These are phyloP conservation scores for Solanum pimpinellifolium DNA, from an alignment of 257 asterid genomes.

Conservation along the genomic window DNA sequence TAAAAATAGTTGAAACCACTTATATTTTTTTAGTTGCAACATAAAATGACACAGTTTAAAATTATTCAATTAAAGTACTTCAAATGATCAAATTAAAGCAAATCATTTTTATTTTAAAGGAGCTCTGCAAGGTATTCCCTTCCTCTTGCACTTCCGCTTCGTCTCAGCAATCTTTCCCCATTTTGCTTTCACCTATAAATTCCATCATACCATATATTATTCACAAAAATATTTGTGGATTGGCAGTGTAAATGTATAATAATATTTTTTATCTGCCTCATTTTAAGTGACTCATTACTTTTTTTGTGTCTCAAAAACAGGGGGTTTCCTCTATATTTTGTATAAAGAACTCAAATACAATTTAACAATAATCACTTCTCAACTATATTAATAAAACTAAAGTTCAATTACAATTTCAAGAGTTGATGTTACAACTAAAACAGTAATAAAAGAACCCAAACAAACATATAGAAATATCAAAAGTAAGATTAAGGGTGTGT, in stretches of 20 bases:
- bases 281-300: too few species aligned
- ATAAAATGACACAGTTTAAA: neutral
- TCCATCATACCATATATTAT: neutral
- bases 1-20: too few species aligned
- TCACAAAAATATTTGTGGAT: neutral
- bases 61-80: neutral
- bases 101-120: neutral
- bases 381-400: too few species aligned
- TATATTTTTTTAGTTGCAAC: too few species aligned
- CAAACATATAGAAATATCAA: too few species aligned
- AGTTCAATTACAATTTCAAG: too few species aligned
- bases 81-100: neutral
- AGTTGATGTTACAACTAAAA: too few species aligned
- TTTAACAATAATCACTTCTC: too few species aligned
- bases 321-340: neutral
- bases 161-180: neutral
- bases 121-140: neutral
- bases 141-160: neutral
- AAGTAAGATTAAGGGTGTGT: too few species aligned
- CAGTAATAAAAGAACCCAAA: too few species aligned
- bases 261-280: neutral
- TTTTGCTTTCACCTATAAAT: constrained; percentile 5
- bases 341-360: neutral
- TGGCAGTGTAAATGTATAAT: too few species aligned
- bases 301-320: neutral